Evolutionary conservation across 129 eudicot species (phyloP).

Genomic region (Lonicera japonica): DNA sequence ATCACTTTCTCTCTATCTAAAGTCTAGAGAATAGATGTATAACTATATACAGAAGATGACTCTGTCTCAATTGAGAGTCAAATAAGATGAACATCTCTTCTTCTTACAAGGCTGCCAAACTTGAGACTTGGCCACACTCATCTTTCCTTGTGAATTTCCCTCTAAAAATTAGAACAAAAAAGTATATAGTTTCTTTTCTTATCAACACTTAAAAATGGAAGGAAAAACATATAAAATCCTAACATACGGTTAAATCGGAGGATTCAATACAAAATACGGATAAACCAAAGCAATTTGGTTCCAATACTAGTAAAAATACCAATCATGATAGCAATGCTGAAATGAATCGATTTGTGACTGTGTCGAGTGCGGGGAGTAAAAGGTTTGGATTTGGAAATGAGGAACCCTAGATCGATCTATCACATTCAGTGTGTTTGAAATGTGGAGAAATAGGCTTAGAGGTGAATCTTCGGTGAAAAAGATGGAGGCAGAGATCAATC

Average conservation of each 20-base stretch:
- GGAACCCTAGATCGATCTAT: no score
- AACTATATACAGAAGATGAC: not conserved
- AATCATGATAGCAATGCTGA: not conserved
- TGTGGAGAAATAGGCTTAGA: no score
- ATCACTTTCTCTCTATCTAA: slow-evolving; percentile 5
- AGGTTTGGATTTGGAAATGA: no score
- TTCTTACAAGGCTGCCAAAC: slow-evolving; percentile 98
- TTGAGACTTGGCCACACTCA: slow-evolving; percentile 76
- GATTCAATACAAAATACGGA: not conserved
- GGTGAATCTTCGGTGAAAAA: no score
- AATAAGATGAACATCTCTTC: slow-evolving; percentile 51
- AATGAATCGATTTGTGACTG: not conserved
- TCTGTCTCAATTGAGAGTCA: slow-evolving; percentile 8
- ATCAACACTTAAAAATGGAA: not conserved
- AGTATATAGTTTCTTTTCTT: not conserved
- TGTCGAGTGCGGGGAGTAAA: no score
- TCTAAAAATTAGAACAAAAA: no score
- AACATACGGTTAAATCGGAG: not conserved
- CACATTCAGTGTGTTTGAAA: no score
- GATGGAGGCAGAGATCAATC: no score
- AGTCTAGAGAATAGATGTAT: no score
- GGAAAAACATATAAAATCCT: not conserved
- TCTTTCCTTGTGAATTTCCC: no score
- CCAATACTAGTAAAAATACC: not conserved
- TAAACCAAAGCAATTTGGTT: not conserved